Conservation (phyloP, 768 basidiomycete genomes). For the Lyophyllum semitale region DNA sequence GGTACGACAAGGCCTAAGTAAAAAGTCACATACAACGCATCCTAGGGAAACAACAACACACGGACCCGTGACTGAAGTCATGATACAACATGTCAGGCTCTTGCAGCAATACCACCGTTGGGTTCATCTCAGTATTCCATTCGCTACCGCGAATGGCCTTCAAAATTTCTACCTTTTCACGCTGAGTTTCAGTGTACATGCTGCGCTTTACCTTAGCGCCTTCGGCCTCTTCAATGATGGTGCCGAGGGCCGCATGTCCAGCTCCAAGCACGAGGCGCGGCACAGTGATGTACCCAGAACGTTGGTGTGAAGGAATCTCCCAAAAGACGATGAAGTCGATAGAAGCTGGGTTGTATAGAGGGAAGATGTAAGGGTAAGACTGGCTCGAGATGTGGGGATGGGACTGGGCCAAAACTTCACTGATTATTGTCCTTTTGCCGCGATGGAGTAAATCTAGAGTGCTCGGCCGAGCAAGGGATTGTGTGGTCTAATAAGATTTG, state of each 20-base stretch:
- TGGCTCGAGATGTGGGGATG: constrained; percentile 60
- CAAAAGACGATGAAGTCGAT: constrained; percentile 80
- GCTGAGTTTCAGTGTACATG: constrained; percentile 90
- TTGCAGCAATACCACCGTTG: constrained; percentile 55
- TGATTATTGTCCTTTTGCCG: constrained; percentile 45
- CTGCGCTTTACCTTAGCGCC: constrained; percentile 70
- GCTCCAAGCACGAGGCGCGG: constrained; percentile 69
- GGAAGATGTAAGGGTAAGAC: constrained; percentile 66
- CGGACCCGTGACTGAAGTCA: constrained; percentile 74
- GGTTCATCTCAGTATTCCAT: constrained; percentile 83
- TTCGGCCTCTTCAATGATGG: constrained; percentile 60
- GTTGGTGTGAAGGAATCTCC: constrained; percentile 61
- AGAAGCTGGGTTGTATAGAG: constrained; percentile 72
- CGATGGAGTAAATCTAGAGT: constrained; percentile 51
- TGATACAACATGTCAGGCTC: constrained; percentile 48
- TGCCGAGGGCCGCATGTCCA: constrained; percentile 62
- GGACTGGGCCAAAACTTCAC: constrained; percentile 34
- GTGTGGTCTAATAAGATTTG: constrained; percentile 14
- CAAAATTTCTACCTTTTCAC: constrained; percentile 69
- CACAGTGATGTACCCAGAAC: constrained; percentile 61
- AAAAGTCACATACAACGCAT: background rate
- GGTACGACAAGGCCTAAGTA: constrained; percentile 52
- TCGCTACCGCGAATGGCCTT: constrained; percentile 67
- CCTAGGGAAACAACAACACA: constrained; percentile 13
- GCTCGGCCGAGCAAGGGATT: constrained; percentile 27